Conservation (phyloP, 176 grass and related monocot genomes). For the Carex kokanica region DNA sequence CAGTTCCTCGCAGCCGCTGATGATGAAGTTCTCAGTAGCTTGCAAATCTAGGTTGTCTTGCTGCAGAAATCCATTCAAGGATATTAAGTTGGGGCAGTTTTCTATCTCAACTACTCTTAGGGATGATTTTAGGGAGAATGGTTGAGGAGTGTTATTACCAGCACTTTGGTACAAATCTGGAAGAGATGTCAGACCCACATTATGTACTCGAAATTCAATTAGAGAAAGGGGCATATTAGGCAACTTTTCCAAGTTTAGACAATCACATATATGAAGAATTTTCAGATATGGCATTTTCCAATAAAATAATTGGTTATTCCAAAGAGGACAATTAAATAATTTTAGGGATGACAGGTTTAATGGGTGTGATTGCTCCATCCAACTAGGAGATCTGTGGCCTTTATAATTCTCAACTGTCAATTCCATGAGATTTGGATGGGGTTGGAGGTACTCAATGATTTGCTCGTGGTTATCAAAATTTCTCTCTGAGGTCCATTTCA, state of each 20-base stretch:
- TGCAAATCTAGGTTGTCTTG: background rate
- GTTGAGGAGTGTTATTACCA: background rate
- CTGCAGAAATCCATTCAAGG: background rate
- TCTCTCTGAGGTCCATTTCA: background rate
- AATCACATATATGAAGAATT: conserved; percentile 3
- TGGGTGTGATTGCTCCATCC: no score
- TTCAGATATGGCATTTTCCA: conserved; percentile 31
- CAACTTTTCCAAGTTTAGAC: conserved; percentile 20
- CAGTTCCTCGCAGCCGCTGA: conserved; percentile 27
- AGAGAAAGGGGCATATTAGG: conserved; percentile 27
- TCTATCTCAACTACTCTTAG: conserved; percentile 21
- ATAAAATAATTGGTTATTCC: no score
- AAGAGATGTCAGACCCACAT: conserved; percentile 23
- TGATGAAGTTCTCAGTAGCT: conserved; percentile 15
- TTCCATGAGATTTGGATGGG: background rate
- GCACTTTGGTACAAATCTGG: background rate
- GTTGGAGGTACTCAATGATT: conserved; percentile 37
- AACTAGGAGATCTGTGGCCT: no score
- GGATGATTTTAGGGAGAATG: background rate
- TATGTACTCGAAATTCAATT: background rate
- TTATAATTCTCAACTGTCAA: conserved; percentile 34
- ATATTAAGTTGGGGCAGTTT: background rate
- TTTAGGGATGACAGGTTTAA: no score
- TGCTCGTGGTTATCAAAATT: background rate
- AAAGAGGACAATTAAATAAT: no score